A percentile compares a stretch with the other conserved stretches of the same genome.
Conservation (phyloP, 192 early-diverging fungal species). For the Pecoramyces ruminantium region DNA sequence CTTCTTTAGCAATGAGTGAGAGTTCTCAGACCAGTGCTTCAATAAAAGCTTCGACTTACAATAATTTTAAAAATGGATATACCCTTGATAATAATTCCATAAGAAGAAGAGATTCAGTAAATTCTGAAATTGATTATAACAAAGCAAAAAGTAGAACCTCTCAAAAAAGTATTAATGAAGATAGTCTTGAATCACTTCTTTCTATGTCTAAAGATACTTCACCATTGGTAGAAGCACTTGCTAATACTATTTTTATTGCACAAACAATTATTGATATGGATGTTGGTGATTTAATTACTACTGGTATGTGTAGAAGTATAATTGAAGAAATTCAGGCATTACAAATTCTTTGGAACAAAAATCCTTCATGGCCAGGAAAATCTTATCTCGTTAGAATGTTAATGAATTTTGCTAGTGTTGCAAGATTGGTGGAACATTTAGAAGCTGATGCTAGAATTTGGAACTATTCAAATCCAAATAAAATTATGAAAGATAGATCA, state of each 20-base stretch:
- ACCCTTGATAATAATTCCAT: not conserved
- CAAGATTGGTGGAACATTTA: conserved; percentile 59
- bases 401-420: conserved; percentile 54
- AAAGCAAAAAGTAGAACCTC: not conserved
- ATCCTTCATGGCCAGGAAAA: conserved; percentile 42
- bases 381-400: conserved; percentile 42
- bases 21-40: not conserved
- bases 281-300: conserved; percentile 29
- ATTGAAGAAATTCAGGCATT: conserved; percentile 37
- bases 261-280: conserved; percentile 56
- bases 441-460: conserved; percentile 57
- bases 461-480: conserved; percentile 14
- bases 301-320: conserved; percentile 33
- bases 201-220: conserved; percentile 22
- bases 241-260: conserved; percentile 10
- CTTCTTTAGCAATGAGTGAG: not conserved
- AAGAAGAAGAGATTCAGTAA: not conserved
- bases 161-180: conserved; percentile 1
- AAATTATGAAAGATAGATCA: conserved; percentile 4
- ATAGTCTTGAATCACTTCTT: conserved; percentile 6
- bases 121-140: not conserved
- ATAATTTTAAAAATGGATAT: not conserved
- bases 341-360: conserved; percentile 41
- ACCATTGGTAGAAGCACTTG: not conserved
- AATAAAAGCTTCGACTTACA: not conserved